These are phyloP conservation scores for Penicillium robsamsonii DNA, from an alignment of 495 filamentous ascomycete genomes.

Conservation along the genomic window DNA sequence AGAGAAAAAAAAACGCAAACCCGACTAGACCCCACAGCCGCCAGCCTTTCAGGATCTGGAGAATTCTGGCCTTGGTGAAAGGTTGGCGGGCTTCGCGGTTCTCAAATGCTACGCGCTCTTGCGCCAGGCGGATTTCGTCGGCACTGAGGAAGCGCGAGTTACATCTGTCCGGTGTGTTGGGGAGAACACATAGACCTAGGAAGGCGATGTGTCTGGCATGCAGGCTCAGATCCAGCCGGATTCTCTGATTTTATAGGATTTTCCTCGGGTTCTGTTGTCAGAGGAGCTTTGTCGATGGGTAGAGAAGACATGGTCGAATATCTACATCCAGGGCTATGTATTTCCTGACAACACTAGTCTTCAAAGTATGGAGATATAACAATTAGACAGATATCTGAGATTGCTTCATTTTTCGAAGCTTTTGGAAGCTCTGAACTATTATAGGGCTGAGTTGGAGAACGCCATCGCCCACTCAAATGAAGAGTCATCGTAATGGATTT, in stretches of 20 bases:
- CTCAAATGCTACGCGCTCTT: constrained; percentile 32
- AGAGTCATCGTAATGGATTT: not conserved
- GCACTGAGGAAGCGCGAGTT: constrained; percentile 35
- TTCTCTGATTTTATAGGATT: not conserved
- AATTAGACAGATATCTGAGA: not conserved
- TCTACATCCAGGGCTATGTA: not conserved
- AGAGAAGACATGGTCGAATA: not conserved
- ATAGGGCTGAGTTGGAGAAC: constrained; percentile 9
- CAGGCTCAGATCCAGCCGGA: not conserved
- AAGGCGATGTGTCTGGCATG: constrained; percentile 28
- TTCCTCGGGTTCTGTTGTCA: not conserved
- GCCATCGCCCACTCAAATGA: constrained; percentile 12
- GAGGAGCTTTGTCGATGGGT: constrained; percentile 9
- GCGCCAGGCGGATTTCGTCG: constrained; percentile 34
- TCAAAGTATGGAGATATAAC: not conserved
- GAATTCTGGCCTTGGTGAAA: constrained; percentile 21
- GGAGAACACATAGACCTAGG: constrained; percentile 35
- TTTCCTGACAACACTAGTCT: not conserved
- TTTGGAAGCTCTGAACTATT: not conserved
- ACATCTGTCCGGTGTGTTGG: constrained; percentile 39
- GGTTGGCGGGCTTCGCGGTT: constrained; percentile 32
- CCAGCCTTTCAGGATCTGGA: constrained; percentile 26
- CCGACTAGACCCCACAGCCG: constrained; percentile 26
- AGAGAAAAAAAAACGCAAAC: constrained; percentile 41
- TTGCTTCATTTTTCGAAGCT: not conserved